These are phyloP conservation scores for Asterophora parasitica DNA, from an alignment of 768 basidiomycete genomes.

Conservation along the genomic window DNA sequence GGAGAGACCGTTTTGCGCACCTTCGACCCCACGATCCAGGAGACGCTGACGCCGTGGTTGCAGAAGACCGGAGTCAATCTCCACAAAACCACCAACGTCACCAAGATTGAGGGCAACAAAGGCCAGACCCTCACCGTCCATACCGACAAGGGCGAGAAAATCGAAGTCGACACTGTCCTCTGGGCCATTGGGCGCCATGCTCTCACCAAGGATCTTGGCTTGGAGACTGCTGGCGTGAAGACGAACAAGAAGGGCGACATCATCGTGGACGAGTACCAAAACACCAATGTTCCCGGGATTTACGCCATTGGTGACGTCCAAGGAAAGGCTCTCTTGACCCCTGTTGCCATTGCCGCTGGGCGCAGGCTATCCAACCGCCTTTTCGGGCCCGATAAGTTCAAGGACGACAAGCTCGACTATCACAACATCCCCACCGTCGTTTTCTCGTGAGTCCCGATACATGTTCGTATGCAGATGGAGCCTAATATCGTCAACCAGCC, in stretches of 20 bases:
- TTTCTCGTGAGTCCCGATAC: conserved; percentile 70
- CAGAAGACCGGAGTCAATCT: conserved; percentile 89
- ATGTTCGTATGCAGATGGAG: not conserved
- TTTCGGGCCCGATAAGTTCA: conserved; percentile 84
- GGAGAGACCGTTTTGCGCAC: conserved; percentile 86
- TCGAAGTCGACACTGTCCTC: conserved; percentile 82
- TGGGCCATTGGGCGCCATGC: conserved; percentile 95
- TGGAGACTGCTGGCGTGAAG: conserved; percentile 75
- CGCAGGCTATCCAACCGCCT: conserved; percentile 83
- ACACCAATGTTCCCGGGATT: conserved; percentile 64
- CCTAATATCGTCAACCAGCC: conserved; percentile 39
- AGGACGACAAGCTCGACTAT: conserved; percentile 83
- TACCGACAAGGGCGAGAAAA: conserved; percentile 65
- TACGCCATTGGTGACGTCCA: conserved; percentile 88
- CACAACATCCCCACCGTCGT: conserved; percentile 92
- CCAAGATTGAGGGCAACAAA: conserved; percentile 69
- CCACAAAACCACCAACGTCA: conserved; percentile 73
- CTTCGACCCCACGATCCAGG: conserved; percentile 85
- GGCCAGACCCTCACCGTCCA: conserved; percentile 73
- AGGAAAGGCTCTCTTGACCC: conserved; percentile 90
- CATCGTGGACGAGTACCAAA: conserved; percentile 88
- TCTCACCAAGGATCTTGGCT: conserved; percentile 71
- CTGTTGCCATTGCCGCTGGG: conserved; percentile 96
- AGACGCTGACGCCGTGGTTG: conserved; percentile 86
- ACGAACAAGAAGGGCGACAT: conserved; percentile 78